Base-by-base conservation (phyloP, 345 rosid species). In the Heritiera fomes region DNA sequence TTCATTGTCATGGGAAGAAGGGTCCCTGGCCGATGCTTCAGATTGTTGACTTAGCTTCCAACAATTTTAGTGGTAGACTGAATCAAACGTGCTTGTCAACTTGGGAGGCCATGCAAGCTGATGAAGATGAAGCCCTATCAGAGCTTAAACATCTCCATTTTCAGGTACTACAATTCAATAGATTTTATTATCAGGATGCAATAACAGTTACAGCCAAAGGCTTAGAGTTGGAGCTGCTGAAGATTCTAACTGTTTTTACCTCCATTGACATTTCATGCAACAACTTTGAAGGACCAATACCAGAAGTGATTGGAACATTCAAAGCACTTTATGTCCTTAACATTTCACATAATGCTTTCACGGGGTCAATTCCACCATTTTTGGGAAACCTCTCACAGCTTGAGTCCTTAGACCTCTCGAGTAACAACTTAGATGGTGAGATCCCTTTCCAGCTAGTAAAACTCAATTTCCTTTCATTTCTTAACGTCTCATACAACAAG, bases 141-240 rank as follows among this genome's bases (percentile, higher is more conserved):
- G 45, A 43, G 13, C 10, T 58, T 34, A 73, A 77, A 8, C 84
- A 66, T 63, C 79, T 88, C 1, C 83, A 12, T 2, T 85, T 46
- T 73, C 13, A 70, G 23, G 11, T 71, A n/a, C 59, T 87, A 18
- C 0, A 0, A 8, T 45, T 66, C 5, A 52, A 8, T 20, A 2
- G 2, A 5, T 38, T 67, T 0, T 86, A 81, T 64, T 87, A 87
- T 80, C 85, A 78, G 69, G 89, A 82, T 77, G 55, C 80, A 4
- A 56, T 87, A 55, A 81, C 84, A 1, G 84, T 91, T 5, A 88
- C 86, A 20, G 1, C 45, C 77, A 91, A 87, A 83, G 89, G 88
- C n/a, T 72, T 79, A 15, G 49, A 80, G 60, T 5, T 86, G 82
- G 80, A 83, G 80, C 68, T 89, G 0, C 55, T 23, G 62, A 91